phyloP scores from a whole-genome alignment of 1,139 yeast genomes.

The Suhomyces coccinellae region DNA sequence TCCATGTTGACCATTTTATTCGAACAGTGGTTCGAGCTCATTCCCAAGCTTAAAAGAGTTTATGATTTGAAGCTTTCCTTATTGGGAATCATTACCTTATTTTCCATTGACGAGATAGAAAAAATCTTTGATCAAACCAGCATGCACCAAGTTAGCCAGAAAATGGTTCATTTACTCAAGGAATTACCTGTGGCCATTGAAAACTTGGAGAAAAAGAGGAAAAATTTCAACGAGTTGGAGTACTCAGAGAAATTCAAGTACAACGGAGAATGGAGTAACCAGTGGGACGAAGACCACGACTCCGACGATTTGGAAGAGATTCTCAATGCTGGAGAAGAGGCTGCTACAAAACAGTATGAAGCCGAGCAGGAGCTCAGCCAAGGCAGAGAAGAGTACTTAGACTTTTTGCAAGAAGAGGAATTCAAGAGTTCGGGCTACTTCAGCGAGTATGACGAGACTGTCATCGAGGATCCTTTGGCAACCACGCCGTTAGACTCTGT shows the following conservation, averaged over 20 bases:
- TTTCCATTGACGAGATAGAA: slow-evolving; percentile 29
- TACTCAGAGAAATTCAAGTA: slow-evolving; percentile 13
- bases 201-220: slow-evolving; percentile 61
- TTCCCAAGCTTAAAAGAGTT: slow-evolving; percentile 65
- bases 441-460: slow-evolving; percentile 52
- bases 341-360: slow-evolving; percentile 28
- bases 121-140: slow-evolving; percentile 21
- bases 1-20: slow-evolving; percentile 55
- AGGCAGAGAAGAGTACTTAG: slow-evolving; percentile 46
- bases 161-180: slow-evolving; percentile 51
- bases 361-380: slow-evolving; percentile 30
- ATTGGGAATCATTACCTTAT: slow-evolving; percentile 63
- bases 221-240: slow-evolving; percentile 45
- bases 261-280: slow-evolving; percentile 14
- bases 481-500: slow-evolving; percentile 75
- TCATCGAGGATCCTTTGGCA: slow-evolving; percentile 79
- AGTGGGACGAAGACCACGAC: slow-evolving; percentile 26
- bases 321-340: slow-evolving; percentile 20
- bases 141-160: slow-evolving; percentile 39
- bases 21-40: slow-evolving; percentile 63
- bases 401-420: slow-evolving; percentile 46
- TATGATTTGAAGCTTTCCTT: slow-evolving; percentile 77
- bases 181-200: slow-evolving; percentile 71
- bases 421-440: slow-evolving; percentile 39
- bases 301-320: slow-evolving; percentile 27